Evolutionary conservation across 805 yeast genomes (phyloP).

Genomic region (Dipodascus albidus): DNA sequence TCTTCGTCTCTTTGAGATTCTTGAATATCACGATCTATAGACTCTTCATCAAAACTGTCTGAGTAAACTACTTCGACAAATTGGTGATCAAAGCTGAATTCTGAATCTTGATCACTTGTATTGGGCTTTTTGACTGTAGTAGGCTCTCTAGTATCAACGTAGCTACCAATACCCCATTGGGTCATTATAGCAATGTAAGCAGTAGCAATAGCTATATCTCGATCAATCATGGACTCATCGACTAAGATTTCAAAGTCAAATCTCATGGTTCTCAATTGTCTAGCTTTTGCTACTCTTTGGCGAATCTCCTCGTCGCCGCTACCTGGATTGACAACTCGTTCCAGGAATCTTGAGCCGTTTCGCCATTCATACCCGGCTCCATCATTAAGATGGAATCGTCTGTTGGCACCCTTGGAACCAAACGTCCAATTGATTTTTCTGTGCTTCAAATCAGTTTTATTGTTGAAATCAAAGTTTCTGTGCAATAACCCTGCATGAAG

Average conservation of each 20-base stretch:
- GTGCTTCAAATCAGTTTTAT: slow-evolving; percentile 34
- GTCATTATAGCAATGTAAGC: slow-evolving; percentile 52
- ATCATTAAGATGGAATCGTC: slow-evolving; percentile 39
- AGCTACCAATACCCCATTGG: slow-evolving; percentile 52
- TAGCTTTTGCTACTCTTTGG: slow-evolving; percentile 42
- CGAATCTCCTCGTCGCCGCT: slow-evolving; percentile 46
- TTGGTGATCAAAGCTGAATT: background rate
- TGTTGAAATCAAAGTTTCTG: slow-evolving; percentile 39
- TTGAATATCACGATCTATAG: background rate
- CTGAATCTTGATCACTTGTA: background rate
- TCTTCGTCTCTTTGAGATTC: background rate
- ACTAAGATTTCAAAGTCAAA: slow-evolving; percentile 48
- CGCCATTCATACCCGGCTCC: slow-evolving; percentile 50
- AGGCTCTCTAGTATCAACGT: slow-evolving; percentile 44
- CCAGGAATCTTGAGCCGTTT: slow-evolving; percentile 39
- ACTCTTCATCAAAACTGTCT: background rate
- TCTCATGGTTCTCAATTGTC: slow-evolving; percentile 45
- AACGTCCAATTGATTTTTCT: slow-evolving; percentile 31
- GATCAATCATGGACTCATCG: slow-evolving; percentile 36
- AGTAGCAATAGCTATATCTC: slow-evolving; percentile 46
- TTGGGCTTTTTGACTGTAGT: slow-evolving; percentile 23
- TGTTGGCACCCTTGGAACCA: slow-evolving; percentile 29
- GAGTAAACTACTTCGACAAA: slow-evolving; percentile 1
- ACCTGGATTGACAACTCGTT: slow-evolving; percentile 40
- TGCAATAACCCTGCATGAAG: slow-evolving; percentile 37